Conservation (phyloP, 306 rosid species). For the Pueraria montana region DNA sequence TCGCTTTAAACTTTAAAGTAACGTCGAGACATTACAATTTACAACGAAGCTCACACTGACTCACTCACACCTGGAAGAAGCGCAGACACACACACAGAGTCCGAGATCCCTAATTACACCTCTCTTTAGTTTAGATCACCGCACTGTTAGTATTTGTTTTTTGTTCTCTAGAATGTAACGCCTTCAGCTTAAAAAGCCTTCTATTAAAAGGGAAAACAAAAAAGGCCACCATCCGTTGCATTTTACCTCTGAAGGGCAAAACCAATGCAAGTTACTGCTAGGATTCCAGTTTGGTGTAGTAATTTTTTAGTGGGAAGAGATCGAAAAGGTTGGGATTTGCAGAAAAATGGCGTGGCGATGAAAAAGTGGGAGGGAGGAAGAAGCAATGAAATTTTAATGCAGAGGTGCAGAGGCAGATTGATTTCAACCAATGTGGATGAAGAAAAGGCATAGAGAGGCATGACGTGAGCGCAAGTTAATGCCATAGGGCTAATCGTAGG, state of each 20-base stretch:
- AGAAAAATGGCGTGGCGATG: conserved; percentile 18
- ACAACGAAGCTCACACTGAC: conserved; percentile 12
- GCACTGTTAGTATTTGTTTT: conserved; percentile 29
- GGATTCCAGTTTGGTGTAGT: neutral
- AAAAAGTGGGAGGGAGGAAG: conserved; percentile 19
- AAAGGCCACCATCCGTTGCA: neutral
- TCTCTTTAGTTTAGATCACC: neutral
- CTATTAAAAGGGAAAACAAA: neutral
- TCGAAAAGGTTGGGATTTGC: conserved; percentile 36
- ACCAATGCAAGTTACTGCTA: neutral
- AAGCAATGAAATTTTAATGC: neutral
- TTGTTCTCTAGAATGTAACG: conserved; percentile 18
- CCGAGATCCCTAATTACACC: conserved; percentile 42
- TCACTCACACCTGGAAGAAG: conserved; percentile 20
- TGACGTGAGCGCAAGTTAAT: conserved; percentile 63
- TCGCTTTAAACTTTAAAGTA: neutral
- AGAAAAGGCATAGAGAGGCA: conserved; percentile 37
- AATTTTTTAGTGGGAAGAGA: neutral
- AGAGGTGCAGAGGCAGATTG: neutral
- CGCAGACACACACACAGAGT: neutral
- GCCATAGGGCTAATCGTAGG: conserved; percentile 50
- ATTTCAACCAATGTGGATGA: conserved; percentile 42
- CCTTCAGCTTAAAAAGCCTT: conserved; percentile 28
- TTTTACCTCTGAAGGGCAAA: neutral
- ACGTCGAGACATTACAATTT: conserved; percentile 18